Conservation (phyloP, 495 filamentous ascomycete species). For the Aspergillus egyptiacus region DNA sequence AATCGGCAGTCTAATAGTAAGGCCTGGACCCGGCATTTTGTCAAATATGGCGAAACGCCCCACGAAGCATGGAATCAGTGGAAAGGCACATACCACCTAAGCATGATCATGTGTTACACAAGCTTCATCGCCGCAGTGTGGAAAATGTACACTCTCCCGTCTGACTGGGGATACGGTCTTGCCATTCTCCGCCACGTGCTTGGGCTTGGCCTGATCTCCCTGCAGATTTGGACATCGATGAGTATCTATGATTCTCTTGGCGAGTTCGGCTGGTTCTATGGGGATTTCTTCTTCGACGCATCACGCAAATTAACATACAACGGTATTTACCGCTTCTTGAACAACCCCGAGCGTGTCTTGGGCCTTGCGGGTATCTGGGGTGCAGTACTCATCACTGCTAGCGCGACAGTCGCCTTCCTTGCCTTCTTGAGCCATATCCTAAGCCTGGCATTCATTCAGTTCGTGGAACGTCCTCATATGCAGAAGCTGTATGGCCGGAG, state of each 20-base stretch:
- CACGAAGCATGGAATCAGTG: constrained; percentile 96
- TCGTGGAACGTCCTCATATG: constrained; percentile 96
- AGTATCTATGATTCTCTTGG: constrained; percentile 96
- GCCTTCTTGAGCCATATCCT: constrained; percentile 81
- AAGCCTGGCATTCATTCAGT: constrained; percentile 81
- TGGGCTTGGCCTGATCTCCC: constrained; percentile 69
- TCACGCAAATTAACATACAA: constrained; percentile 85
- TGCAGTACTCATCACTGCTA: constrained; percentile 85
- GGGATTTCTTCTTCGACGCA: constrained; percentile 89
- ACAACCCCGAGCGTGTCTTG: constrained; percentile 92
- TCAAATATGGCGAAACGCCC: constrained; percentile 87
- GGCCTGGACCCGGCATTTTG: constrained; percentile 90
- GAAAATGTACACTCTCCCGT: constrained; percentile 89
- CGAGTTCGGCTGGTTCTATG: constrained; percentile 99
- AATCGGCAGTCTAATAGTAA: constrained; percentile 82
- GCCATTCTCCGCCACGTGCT: constrained; percentile 81
- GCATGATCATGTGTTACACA: constrained; percentile 79
- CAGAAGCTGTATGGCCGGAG: constrained; percentile 89
- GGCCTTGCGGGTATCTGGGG: constrained; percentile 97
- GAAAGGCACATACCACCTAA: constrained; percentile 93
- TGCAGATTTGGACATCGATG: constrained; percentile 88
- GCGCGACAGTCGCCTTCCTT: constrained; percentile 71
- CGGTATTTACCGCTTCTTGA: constrained; percentile 95
- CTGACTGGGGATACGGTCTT: constrained; percentile 78
- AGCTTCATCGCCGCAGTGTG: constrained; percentile 87